Conservation (phyloP, 2,329 filamentous ascomycete species). For the Peltaster fructicola region DNA sequence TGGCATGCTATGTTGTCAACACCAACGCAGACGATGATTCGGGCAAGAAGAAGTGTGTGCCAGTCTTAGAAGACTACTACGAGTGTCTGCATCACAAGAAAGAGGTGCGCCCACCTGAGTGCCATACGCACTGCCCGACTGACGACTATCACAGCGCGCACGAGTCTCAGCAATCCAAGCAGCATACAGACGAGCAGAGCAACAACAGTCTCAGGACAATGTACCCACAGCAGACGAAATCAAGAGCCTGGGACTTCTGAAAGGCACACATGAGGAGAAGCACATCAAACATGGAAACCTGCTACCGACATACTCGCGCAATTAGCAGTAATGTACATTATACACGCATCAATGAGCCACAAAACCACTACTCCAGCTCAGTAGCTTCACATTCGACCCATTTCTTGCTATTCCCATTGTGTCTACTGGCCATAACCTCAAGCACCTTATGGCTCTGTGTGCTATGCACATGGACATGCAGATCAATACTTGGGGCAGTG, state of each 20-base stretch:
- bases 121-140: background rate
- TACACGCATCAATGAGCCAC: conserved; percentile 2
- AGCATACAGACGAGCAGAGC: conserved; percentile 67
- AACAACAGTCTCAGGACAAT: conserved; percentile 51
- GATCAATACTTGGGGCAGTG: conserved; percentile 20
- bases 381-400: no score
- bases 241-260: conserved; percentile 66
- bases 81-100: conserved; percentile 98
- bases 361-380: no score
- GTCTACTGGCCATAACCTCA: no score
- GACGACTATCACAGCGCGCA: conserved; percentile 41
- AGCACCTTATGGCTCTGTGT: no score
- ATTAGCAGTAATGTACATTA: conserved; percentile 8
- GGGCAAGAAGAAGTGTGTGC: conserved; percentile 74
- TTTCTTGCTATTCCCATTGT: no score
- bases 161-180: conserved; percentile 63
- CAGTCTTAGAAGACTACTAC: conserved; percentile 87
- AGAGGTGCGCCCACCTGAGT: conserved; percentile 63
- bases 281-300: conserved; percentile 27
- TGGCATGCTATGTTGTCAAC: conserved; percentile 96
- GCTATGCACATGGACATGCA: conserved; percentile 6
- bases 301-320: conserved; percentile 19
- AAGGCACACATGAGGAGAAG: conserved; percentile 58
- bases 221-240: conserved; percentile 73
- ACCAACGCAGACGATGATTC: conserved; percentile 58